Evolutionary conservation across 2,329 filamentous ascomycete genomes (phyloP).

Genomic region (Colletotrichum spaethianum): DNA sequence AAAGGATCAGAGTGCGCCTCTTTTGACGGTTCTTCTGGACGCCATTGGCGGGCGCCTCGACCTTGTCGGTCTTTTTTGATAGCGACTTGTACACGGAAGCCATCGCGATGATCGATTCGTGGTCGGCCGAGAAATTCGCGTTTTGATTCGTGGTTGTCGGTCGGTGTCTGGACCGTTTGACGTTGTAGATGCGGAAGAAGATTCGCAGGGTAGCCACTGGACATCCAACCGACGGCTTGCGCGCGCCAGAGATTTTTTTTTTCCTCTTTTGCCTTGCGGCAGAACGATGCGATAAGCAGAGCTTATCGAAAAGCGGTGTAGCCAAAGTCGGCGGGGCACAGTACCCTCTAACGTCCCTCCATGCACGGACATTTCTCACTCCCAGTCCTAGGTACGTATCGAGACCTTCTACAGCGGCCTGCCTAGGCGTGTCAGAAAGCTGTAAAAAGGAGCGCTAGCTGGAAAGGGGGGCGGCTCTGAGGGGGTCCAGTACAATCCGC

Average conservation of each 20-base stretch:
- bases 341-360: not conserved
- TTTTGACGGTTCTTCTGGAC: conserved; percentile 69
- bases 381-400: not conserved
- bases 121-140: not conserved
- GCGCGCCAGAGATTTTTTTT: conserved; percentile 9
- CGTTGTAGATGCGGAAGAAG: conserved; percentile 1
- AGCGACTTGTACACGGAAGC: conserved; percentile 83
- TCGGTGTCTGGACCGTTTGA: not conserved
- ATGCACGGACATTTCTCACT: not conserved
- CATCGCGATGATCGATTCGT: conserved; percentile 62
- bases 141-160: not conserved
- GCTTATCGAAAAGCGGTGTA: conserved; percentile 28
- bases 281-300: conserved; percentile 15
- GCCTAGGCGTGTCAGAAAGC: not conserved
- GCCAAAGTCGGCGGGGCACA: not conserved
- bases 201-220: not conserved
- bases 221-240: conserved; percentile 1
- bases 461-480: not conserved
- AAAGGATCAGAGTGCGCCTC: conserved; percentile 89
- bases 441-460: not conserved
- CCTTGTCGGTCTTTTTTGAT: conserved; percentile 70
- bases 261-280: not conserved
- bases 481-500: not conserved
- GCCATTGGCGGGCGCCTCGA: conserved; percentile 64
- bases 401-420: not conserved